phyloP scores from a whole-genome alignment of 176 grass and related monocot genomes.

The Alloteropsis semialata region DNA sequence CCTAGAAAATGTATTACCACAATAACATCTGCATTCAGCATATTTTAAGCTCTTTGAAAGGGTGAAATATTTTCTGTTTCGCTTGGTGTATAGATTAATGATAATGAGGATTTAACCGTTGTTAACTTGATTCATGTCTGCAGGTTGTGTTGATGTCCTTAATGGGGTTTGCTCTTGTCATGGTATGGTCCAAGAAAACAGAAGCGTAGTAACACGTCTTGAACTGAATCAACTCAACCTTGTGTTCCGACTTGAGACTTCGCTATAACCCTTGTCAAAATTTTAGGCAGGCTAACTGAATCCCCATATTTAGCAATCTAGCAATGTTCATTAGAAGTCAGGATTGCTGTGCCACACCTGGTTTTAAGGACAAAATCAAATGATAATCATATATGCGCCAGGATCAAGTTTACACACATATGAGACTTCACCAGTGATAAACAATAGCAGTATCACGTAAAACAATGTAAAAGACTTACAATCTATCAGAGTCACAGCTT shows the following conservation, averaged over 20 bases:
- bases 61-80: background rate
- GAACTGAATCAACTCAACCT: background rate
- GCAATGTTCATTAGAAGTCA: background rate
- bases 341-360: too few relatives aligned
- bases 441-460: too few relatives aligned
- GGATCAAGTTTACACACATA: too few relatives aligned
- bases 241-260: background rate
- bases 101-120: background rate
- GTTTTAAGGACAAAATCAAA: too few relatives aligned
- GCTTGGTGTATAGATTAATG: background rate
- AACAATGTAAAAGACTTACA: too few relatives aligned
- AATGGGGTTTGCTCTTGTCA: constrained; percentile 89
- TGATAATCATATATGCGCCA: too few relatives aligned
- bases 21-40: background rate
- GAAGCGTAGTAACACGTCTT: background rate
- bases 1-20: background rate
- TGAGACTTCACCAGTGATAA: too few relatives aligned
- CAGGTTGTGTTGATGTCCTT: constrained; percentile 99
- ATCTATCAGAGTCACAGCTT: too few relatives aligned
- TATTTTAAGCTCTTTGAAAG: background rate
- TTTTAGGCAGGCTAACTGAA: background rate
- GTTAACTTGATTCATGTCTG: constrained; percentile 20
- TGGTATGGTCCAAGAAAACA: constrained; percentile 85
- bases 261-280: background rate
- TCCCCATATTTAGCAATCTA: background rate